Percentiles rank a stretch among this genome's conserved stretches.
phyloP scores from a whole-genome alignment of 805 yeast genomes.

The Kluyveromyces dobzhanskii region DNA sequence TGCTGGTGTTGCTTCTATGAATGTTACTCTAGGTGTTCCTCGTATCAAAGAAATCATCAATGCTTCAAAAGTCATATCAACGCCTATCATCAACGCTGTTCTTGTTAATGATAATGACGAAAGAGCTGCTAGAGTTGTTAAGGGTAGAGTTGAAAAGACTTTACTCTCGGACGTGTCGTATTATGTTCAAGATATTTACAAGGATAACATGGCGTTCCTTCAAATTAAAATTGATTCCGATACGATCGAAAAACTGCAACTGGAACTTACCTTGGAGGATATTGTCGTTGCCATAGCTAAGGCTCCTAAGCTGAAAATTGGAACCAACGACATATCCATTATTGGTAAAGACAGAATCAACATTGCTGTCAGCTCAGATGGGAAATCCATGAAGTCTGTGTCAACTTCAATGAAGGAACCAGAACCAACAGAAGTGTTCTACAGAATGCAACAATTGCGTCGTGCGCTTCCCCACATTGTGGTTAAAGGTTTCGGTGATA shows the following conservation, averaged over 20 bases:
- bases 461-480: conserved; percentile 80
- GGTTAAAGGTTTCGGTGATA: conserved; percentile 87
- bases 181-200: conserved; percentile 90
- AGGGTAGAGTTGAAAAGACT: conserved; percentile 95
- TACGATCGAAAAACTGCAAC: conserved; percentile 82
- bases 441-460: conserved; percentile 82
- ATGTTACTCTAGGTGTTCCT: conserved; percentile 97
- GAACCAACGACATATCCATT: conserved; percentile 60
- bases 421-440: conserved; percentile 51
- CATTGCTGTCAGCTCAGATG: conserved; percentile 46
- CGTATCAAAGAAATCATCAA: conserved; percentile 98
- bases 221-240: conserved; percentile 74
- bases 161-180: conserved; percentile 75
- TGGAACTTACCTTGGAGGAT: conserved; percentile 80
- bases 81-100: conserved; percentile 93
- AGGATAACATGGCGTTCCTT: conserved; percentile 65
- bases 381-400: conserved; percentile 34
- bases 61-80: conserved; percentile 89
- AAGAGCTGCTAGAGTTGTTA: conserved; percentile 96
- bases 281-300: conserved; percentile 72
- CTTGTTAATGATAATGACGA: conserved; percentile 90
- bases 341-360: conserved; percentile 58
- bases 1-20: conserved; percentile 99
- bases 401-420: conserved; percentile 35
- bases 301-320: conserved; percentile 86